Evolutionary conservation across 225 moss, liverwort and hornwort genomes (phyloP), one percentile per base, ranked within the genome.

Genomic region (Pseudoscleropodium purum): DNA sequence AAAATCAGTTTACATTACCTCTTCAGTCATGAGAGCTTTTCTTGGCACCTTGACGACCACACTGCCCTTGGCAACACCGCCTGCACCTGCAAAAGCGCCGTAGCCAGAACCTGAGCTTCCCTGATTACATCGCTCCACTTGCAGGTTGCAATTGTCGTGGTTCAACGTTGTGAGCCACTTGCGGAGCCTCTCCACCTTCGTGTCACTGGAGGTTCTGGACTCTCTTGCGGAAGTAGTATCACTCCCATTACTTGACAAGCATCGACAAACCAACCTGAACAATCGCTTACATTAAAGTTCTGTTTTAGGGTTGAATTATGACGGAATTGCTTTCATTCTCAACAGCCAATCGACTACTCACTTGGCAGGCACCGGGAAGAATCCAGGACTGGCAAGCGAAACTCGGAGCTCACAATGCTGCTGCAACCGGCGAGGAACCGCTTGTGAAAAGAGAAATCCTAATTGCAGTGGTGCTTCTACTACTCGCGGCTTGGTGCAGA

Each of bases 21-120:
- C 93, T 90, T 96, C 97, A 70, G 95, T 97, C 98, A 98, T 96
- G 41, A 98, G 90, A 70, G 96, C 96, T 92, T 93, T 91, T 83
- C 92, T 94, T 56, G 97, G 95, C 81, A 98, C 95, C 91, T 95
- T 96, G 68, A 97, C 96, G 88, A 96, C 79, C 51, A 94, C 96
- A 82, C 93, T 96, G 88, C 93, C 92, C 89, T 93, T 94, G 61
- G 87, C 93, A 79, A 96, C 88, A 79, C 96, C 98, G 70, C 97
- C 95, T 37, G 93, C 74, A 45, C 98, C 97, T 84, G 96, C 97
- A 85, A 97, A 95, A 90, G 95, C 95, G 78, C 98, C 97, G 91
- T 96, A 98, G 26, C 97, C 96, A 75, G 93, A 94, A 20, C 94
- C 96, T 73, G 95, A 88, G 87, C 91, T 91, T 62, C 91, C 94